These are phyloP conservation scores for Viridothelium virens DNA, from an alignment of 495 filamentous ascomycete species.

Conservation along the genomic window DNA sequence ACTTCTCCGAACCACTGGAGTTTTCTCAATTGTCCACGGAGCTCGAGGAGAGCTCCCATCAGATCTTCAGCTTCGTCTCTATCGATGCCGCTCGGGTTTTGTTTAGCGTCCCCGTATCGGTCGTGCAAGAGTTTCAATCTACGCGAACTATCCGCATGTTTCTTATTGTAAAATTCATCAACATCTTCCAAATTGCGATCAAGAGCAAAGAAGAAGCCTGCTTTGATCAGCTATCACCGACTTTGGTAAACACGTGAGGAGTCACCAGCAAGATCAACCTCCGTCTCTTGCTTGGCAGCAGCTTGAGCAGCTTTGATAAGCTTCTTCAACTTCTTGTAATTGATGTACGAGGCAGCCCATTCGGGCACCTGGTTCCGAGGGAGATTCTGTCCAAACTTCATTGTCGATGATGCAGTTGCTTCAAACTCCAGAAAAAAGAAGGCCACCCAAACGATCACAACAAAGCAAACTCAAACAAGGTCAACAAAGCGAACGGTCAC, in stretches of 20 bases:
- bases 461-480: not conserved
- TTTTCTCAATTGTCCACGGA: slow-evolving; percentile 78
- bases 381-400: slow-evolving; percentile 50
- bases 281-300: slow-evolving; percentile 55
- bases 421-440: not conserved
- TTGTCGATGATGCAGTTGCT: slow-evolving; percentile 8
- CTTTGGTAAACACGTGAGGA: slow-evolving; percentile 9
- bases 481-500: not conserved
- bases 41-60: slow-evolving; percentile 77
- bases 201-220: slow-evolving; percentile 89
- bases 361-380: slow-evolving; percentile 92
- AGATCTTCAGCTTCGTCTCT: slow-evolving; percentile 81
- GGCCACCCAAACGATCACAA: not conserved
- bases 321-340: slow-evolving; percentile 94
- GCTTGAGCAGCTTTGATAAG: slow-evolving; percentile 71
- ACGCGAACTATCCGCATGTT: slow-evolving; percentile 71
- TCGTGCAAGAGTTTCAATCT: slow-evolving; percentile 77
- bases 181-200: slow-evolving; percentile 96
- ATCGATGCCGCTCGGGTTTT: slow-evolving; percentile 46
- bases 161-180: slow-evolving; percentile 92
- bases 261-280: slow-evolving; percentile 63
- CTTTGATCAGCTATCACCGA: slow-evolving; percentile 27
- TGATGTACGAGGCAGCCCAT: slow-evolving; percentile 87
- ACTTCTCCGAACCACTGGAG: slow-evolving; percentile 97
- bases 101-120: slow-evolving; percentile 61